Base-by-base conservation (phyloP, 306 rosid genomes). In the Cicer cuneatum region DNA sequence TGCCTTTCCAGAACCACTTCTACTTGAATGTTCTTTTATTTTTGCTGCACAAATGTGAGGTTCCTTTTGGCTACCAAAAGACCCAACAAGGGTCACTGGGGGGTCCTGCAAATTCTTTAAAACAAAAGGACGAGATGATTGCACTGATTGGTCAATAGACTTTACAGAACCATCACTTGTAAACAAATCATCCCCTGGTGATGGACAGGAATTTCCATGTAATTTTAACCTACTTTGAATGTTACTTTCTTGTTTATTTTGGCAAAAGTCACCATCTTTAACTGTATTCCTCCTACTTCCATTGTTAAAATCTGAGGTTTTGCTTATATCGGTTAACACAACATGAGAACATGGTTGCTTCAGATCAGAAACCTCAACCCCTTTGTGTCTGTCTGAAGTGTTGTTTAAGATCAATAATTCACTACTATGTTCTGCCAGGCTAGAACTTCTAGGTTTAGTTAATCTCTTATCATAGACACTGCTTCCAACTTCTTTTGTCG, bases 401-500 rank as follows among this genome's bases (percentile, higher is more conserved):
- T 63, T 61, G 47, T 78, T 89, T 67, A 33, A 48, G 75, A 77
- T 78, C 73, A 74, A 41, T 29, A 77, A 66, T 69, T 80, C 68
- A 33, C 65, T 45, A 57, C 15, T 54, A 73, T 19, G 33, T 3
- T 56, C 80, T 62, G 39, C 48, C 53, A 69, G 80, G 7, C 72
- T 68, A 60, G 84, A 78, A 83, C 67, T 80, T 74, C 75, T 74
- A 76, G 87, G 78, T 69, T 84, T 77, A 39, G 79, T 78, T 72
- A 76, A 73, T 68, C 76, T 78, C 75, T 82, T 51, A 42, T n/a
- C 77, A 71, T 16, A 63, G 39, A 9, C 67, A 64, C 59, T 83
- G 53, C 69, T 57, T 78, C 70, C 83, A 76, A 51, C 71, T 64
- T 62, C 89, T 77, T 58, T 72, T 63, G 46, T 77, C 59, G n/a